Evolutionary conservation across 352 stramenopile genomes (phyloP).

Genomic region (Pythium myriotylum): DNA sequence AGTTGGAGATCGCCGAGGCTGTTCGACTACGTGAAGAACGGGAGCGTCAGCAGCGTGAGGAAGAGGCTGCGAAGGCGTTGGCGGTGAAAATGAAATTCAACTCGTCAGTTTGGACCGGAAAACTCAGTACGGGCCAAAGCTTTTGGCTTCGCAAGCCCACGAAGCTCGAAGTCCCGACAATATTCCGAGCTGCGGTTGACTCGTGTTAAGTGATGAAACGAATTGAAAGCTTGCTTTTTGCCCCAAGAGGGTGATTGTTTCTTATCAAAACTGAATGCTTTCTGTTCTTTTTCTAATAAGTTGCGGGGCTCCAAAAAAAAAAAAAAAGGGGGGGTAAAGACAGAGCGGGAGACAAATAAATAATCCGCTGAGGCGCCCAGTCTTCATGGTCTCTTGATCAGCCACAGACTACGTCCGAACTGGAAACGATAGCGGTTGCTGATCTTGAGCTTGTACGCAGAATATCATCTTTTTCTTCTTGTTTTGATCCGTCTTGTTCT

Average conservation of each 20-base stretch:
- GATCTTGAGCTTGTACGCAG: slow-evolving; percentile 14
- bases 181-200: slow-evolving; percentile 44
- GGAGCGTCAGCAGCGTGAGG: slow-evolving; percentile 51
- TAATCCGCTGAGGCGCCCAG: slow-evolving; percentile 22
- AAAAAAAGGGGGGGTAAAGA: slow-evolving; percentile 22
- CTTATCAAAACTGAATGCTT: slow-evolving; percentile 30
- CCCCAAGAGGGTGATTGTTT: slow-evolving; percentile 13
- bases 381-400: slow-evolving; percentile 14
- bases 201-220: slow-evolving; percentile 6
- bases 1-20: slow-evolving; percentile 67
- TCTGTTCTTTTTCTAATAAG: slow-evolving; percentile 23
- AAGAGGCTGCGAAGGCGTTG: slow-evolving; percentile 44
- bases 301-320: slow-evolving; percentile 25
- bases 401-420: neutral
- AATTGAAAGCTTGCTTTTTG: slow-evolving; percentile 3
- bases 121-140: slow-evolving; percentile 40
- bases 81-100: slow-evolving; percentile 70
- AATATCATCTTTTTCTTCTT: slow-evolving; percentile 19
- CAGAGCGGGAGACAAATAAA: slow-evolving; percentile 31
- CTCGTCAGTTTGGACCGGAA: slow-evolving; percentile 51
- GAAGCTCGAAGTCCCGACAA: slow-evolving; percentile 52
- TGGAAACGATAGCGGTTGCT: neutral
- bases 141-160: slow-evolving; percentile 68
- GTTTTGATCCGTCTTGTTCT: slow-evolving; percentile 10
- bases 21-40: slow-evolving; percentile 65